Percentiles rank a stretch among this genome's conserved stretches.
phyloP scores from a whole-genome alignment of 2,329 filamentous ascomycete species.

The Microascus cirrosus region DNA sequence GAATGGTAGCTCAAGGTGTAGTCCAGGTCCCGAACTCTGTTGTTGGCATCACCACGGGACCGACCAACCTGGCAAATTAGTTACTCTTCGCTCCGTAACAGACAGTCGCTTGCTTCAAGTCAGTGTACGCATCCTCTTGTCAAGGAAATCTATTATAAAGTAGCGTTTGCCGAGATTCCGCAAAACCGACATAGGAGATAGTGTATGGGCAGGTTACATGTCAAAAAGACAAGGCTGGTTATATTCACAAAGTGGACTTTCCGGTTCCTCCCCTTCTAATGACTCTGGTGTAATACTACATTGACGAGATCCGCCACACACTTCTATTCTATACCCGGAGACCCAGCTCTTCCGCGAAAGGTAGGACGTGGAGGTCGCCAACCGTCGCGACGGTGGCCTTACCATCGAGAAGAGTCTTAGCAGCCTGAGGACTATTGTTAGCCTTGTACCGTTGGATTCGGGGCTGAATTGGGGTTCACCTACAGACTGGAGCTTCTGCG shows the following conservation, averaged over 20 bases:
- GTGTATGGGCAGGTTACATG: background rate
- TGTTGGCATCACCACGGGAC: background rate
- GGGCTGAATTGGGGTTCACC: constrained; percentile 21
- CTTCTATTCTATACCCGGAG: constrained; percentile 67
- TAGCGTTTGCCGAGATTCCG: background rate
- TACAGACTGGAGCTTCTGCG: constrained; percentile 78
- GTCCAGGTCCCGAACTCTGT: background rate
- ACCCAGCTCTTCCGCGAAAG: constrained; percentile 88
- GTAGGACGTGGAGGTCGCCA: constrained; percentile 83
- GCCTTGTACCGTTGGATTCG: constrained; percentile 6
- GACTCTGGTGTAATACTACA: constrained; percentile 10
- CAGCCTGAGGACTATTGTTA: constrained; percentile 48
- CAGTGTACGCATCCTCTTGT: background rate
- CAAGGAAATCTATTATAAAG: background rate
- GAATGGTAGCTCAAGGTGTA: background rate
- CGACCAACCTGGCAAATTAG: too few relatives aligned
- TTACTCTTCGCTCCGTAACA: background rate
- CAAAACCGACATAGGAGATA: background rate
- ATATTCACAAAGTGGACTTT: constrained; percentile 31
- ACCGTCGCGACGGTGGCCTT: constrained; percentile 86
- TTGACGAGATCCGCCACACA: constrained; percentile 5
- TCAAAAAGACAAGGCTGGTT: constrained; percentile 22
- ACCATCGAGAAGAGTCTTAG: constrained; percentile 75
- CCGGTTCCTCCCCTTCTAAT: constrained; percentile 4
- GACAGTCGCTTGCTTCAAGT: background rate